Evolutionary conservation across 192 early-diverging fungal species (phyloP).

Genomic region (Podila epigama): DNA sequence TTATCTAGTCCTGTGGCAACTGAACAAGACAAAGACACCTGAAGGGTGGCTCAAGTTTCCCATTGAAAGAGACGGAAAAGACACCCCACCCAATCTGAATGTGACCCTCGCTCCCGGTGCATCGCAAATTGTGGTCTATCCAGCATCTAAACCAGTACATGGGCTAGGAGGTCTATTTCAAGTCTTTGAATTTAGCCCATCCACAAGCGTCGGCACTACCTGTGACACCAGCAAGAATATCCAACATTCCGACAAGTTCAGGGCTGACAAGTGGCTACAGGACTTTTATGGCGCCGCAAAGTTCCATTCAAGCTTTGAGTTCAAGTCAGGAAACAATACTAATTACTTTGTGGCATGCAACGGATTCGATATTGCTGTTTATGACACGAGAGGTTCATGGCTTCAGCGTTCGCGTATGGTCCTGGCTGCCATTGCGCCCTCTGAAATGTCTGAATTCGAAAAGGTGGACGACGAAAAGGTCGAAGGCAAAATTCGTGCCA

Average conservation of each 20-base stretch:
- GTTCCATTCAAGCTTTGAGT: not conserved
- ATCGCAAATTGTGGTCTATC: not conserved
- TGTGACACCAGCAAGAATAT: not conserved
- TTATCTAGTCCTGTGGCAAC: not conserved
- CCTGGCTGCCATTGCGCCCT: not conserved
- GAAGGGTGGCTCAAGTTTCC: too few species aligned
- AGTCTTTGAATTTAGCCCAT: not conserved
- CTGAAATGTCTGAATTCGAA: too few species aligned
- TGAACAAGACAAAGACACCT: not conserved
- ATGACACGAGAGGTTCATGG: not conserved
- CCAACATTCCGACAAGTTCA: not conserved
- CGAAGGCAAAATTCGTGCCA: not conserved
- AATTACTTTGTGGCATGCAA: not conserved
- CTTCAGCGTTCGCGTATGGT: not conserved
- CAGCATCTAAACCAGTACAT: not conserved
- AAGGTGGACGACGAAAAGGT: not conserved
- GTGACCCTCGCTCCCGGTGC: not conserved
- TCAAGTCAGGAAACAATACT: not conserved
- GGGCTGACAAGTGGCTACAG: not conserved
- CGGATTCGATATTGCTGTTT: not conserved
- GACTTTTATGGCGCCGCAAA: not conserved
- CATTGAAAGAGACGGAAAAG: not conserved
- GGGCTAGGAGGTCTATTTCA: not conserved
- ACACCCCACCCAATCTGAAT: not conserved
- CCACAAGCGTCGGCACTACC: not conserved